A percentile compares a stretch with the other conserved stretches of the same genome.
phyloP scores from a whole-genome alignment of 768 basidiomycete genomes.

The Tulasnella sp. region DNA sequence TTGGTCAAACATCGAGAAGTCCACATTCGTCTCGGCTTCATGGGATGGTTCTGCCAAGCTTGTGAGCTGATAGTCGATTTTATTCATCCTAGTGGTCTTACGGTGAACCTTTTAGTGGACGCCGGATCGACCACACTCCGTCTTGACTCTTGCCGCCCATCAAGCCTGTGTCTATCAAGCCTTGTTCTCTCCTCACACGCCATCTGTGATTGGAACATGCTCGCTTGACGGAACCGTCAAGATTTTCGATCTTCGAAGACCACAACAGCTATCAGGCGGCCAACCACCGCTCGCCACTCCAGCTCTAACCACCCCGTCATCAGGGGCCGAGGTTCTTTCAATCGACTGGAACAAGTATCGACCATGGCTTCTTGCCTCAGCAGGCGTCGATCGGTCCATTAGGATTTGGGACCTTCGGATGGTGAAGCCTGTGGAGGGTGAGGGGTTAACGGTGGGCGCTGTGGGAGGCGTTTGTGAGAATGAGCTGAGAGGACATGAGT shows the following conservation, averaged over 20 bases:
- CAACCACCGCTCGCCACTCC: slow-evolving; percentile 45
- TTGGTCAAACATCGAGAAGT: slow-evolving; percentile 91
- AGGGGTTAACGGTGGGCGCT: slow-evolving; percentile 44
- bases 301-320: slow-evolving; percentile 66
- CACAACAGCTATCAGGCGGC: slow-evolving; percentile 16
- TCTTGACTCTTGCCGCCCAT: slow-evolving; percentile 76
- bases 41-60: slow-evolving; percentile 91
- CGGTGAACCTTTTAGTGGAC: slow-evolving; percentile 54
- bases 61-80: slow-evolving; percentile 37
- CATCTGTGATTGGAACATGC: slow-evolving; percentile 68
- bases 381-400: slow-evolving; percentile 63
- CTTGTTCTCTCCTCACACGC: slow-evolving; percentile 84
- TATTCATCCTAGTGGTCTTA: slow-evolving; percentile 9
- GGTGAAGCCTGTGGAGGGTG: slow-evolving; percentile 44
- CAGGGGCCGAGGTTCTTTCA: slow-evolving; percentile 64
- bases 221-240: slow-evolving; percentile 79
- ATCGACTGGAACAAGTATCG: slow-evolving; percentile 92
- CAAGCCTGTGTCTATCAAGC: slow-evolving; percentile 79
- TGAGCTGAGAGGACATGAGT: slow-evolving; percentile 74
- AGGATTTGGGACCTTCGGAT: slow-evolving; percentile 85
- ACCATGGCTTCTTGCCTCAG: slow-evolving; percentile 63
- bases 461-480: slow-evolving; percentile 65
- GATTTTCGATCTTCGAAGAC: slow-evolving; percentile 50
- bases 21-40: slow-evolving; percentile 72
- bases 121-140: slow-evolving; percentile 66